Evolutionary conservation across 1,139 yeast genomes (phyloP).

Genomic region (Magnusiomyces sp.): DNA sequence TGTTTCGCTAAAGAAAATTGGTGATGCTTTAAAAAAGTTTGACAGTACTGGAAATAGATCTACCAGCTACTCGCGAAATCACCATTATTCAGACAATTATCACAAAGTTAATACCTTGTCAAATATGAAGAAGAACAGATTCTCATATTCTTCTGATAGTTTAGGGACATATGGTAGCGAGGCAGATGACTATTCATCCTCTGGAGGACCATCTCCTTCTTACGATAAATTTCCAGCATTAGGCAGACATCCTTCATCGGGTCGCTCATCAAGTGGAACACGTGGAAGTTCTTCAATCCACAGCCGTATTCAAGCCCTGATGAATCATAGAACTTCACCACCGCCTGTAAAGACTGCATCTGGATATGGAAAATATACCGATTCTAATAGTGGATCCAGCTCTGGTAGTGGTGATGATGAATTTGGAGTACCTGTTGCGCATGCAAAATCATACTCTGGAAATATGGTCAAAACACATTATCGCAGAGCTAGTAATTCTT

Average conservation of each 20-base stretch:
- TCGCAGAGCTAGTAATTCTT: constrained; percentile 2
- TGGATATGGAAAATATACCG: constrained; percentile 72
- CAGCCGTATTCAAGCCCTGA: constrained; percentile 54
- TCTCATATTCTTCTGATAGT: constrained; percentile 19
- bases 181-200: background rate
- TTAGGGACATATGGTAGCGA: constrained; percentile 16
- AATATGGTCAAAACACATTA: background rate
- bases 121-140: constrained; percentile 11
- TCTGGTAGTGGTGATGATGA: constrained; percentile 5
- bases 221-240: background rate
- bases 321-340: constrained; percentile 38
- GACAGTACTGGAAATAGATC: constrained; percentile 14
- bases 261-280: background rate
- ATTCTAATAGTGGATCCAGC: constrained; percentile 16
- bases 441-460: too few relatives aligned
- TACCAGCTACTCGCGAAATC: background rate
- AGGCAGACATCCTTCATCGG: background rate
- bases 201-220: background rate
- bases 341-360: constrained; percentile 51
- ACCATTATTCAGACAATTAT: background rate
- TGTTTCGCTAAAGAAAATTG: constrained; percentile 15
- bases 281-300: constrained; percentile 35
- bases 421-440: too few relatives aligned
- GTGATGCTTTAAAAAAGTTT: constrained; percentile 29
- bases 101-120: background rate